Percentiles rank a stretch among this genome's conserved stretches.
Evolutionary conservation across 1,139 yeast genomes (phyloP).

Genomic region (Kodamaea plutei): DNA sequence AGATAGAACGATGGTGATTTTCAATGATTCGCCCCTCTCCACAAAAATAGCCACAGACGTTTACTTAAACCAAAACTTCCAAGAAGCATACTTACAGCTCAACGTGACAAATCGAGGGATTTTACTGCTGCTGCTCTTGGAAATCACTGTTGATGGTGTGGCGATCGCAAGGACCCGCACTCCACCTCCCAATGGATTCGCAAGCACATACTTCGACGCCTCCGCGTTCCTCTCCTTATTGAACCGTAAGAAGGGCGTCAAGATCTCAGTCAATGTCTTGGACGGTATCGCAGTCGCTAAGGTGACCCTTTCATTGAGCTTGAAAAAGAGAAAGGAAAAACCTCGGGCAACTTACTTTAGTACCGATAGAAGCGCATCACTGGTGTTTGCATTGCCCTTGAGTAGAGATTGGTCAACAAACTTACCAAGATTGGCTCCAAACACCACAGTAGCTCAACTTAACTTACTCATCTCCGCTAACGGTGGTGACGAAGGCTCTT

Average conservation of each 20-base stretch:
- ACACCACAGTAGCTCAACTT: constrained; percentile 22
- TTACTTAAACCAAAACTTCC: constrained; percentile 5
- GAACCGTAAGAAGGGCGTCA: constrained; percentile 3
- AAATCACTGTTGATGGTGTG: constrained; percentile 7
- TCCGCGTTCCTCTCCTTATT: constrained; percentile 6
- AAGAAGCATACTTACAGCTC: constrained; percentile 6
- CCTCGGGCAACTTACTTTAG: constrained; percentile 7
- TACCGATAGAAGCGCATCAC: constrained; percentile 5
- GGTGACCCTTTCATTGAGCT: constrained; percentile 4
- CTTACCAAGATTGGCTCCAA: constrained; percentile 18
- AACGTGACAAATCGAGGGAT: constrained; percentile 6
- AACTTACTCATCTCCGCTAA: constrained; percentile 24
- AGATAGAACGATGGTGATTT: constrained; percentile 2
- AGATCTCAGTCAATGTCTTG: constrained; percentile 3
- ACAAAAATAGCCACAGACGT: constrained; percentile 2
- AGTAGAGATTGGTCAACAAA: constrained; percentile 5
- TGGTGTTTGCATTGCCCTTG: constrained; percentile 1
- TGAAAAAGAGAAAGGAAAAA: constrained; percentile 6
- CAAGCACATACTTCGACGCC: constrained; percentile 5
- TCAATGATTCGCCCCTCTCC: constrained; percentile 3
- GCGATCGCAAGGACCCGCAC: constrained; percentile 8
- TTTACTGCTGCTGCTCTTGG: constrained; percentile 6
- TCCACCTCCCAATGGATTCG: constrained; percentile 3
- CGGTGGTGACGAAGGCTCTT: constrained; percentile 19
- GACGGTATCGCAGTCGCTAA: constrained; percentile 7